These are phyloP conservation scores for Orbilia blumenaviensis DNA, from an alignment of 2,329 filamentous ascomycete species.

Conservation along the genomic window DNA sequence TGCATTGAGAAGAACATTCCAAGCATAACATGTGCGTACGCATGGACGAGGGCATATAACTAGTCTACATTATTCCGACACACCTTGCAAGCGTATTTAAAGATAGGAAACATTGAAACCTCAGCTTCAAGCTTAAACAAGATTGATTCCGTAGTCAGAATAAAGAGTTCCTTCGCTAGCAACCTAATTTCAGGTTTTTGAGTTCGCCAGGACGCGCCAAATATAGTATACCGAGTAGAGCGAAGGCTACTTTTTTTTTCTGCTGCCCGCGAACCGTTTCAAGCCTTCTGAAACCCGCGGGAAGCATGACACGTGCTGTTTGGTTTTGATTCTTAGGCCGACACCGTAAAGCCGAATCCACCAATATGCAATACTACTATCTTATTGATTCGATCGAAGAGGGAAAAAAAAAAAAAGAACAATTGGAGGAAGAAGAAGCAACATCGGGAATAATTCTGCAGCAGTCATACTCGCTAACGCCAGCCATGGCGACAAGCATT, in stretches of 20 bases:
- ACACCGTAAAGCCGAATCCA: neutral
- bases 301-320: slow-evolving; percentile 9
- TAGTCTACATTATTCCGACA: neutral
- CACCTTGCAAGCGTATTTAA: neutral
- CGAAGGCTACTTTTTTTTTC: neutral
- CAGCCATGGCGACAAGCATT: slow-evolving; percentile 28
- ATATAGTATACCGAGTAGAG: slow-evolving; percentile 33
- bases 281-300: slow-evolving; percentile 19
- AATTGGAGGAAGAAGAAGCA: too few relatives aligned
- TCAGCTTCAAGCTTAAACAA: neutral
- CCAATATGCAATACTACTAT: too few relatives aligned
- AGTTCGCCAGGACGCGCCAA: neutral
- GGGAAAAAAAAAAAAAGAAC: too few relatives aligned
- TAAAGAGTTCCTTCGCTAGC: too few relatives aligned
- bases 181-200: neutral
- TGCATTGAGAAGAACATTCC: too few relatives aligned
- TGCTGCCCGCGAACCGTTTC: slow-evolving; percentile 12
- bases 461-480: slow-evolving; percentile 32
- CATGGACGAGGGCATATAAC: too few relatives aligned
- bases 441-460: slow-evolving; percentile 1
- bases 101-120: slow-evolving; percentile 1
- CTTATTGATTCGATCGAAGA: neutral
- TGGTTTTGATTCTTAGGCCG: neutral
- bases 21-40: too few relatives aligned
- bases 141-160: neutral